Conservation (phyloP, 768 basidiomycete genomes). For the Dentipellis fragilis region DNA sequence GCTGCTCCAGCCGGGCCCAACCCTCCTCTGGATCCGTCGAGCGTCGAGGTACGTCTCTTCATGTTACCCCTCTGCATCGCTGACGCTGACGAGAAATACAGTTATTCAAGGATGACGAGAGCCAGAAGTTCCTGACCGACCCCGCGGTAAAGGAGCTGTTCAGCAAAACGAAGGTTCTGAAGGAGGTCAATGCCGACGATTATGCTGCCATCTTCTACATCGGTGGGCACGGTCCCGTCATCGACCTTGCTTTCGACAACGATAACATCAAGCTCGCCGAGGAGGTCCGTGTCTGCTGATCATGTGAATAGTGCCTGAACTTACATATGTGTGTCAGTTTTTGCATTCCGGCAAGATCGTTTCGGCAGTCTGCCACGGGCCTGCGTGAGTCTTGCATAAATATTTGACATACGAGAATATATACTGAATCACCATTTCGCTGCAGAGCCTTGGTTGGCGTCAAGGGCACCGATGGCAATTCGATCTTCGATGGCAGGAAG, state of each 20-base stretch:
- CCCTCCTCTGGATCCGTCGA: slow-evolving; percentile 55
- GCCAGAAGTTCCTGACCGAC: slow-evolving; percentile 51
- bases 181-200: slow-evolving; percentile 45
- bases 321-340: slow-evolving; percentile 37
- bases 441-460: slow-evolving; percentile 47
- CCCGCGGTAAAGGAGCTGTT: slow-evolving; percentile 39
- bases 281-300: slow-evolving; percentile 25
- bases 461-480: slow-evolving; percentile 43
- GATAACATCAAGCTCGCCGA: slow-evolving; percentile 48
- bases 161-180: slow-evolving; percentile 46
- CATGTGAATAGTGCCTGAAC: background rate
- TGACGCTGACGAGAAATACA: slow-evolving; percentile 14
- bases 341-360: slow-evolving; percentile 58
- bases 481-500: slow-evolving; percentile 50
- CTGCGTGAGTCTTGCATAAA: slow-evolving; percentile 37
- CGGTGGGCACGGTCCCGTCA: slow-evolving; percentile 70
- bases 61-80: background rate
- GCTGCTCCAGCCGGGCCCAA: slow-evolving; percentile 44
- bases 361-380: slow-evolving; percentile 73
- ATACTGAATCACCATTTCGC: background rate
- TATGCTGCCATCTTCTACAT: slow-evolving; percentile 73
- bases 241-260: slow-evolving; percentile 56
- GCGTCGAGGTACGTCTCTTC: slow-evolving; percentile 34
- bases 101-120: slow-evolving; percentile 46
- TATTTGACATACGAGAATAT: background rate